phyloP scores from a whole-genome alignment of 352 stramenopile species.

The Phytophthora pseudosyringae region DNA sequence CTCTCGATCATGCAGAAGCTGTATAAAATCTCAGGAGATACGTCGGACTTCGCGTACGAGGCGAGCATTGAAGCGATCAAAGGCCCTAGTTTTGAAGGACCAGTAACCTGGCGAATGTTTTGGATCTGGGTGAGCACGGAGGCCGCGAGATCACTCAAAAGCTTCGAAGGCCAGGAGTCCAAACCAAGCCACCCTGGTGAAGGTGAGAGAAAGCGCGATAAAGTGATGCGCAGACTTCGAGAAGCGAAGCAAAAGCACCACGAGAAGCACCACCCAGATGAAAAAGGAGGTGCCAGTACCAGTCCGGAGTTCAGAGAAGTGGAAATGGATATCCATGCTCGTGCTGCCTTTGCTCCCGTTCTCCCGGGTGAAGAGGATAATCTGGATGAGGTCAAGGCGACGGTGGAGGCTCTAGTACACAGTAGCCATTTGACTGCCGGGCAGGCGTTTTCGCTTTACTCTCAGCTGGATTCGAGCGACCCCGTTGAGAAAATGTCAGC shows the following conservation, averaged over 20 bases:
- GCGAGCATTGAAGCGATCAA: conserved; percentile 61
- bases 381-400: conserved; percentile 55
- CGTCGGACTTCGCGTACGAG: conserved; percentile 70
- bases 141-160: conserved; percentile 67
- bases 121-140: conserved; percentile 88
- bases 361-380: conserved; percentile 33
- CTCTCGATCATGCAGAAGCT: conserved; percentile 79
- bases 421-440: conserved; percentile 53
- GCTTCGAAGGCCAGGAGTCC: conserved; percentile 44
- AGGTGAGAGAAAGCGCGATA: conserved; percentile 32
- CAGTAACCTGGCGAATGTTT: conserved; percentile 82
- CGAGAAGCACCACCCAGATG: conserved; percentile 22
- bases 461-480: conserved; percentile 63
- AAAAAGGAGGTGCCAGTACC: conserved; percentile 7
- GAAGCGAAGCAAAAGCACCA: conserved; percentile 36
- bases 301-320: conserved; percentile 22
- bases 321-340: conserved; percentile 36
- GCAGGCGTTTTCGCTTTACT: conserved; percentile 76
- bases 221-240: conserved; percentile 26
- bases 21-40: conserved; percentile 68
- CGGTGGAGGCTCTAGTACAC: conserved; percentile 75
- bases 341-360: conserved; percentile 30
- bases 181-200: conserved; percentile 9
- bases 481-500: conserved; percentile 48
- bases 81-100: conserved; percentile 63